Evolutionary conservation across 2,329 filamentous ascomycete genomes (phyloP), one percentile per base, ranked within the genome.

Genomic region (Curvularia hawaiiensis): DNA sequence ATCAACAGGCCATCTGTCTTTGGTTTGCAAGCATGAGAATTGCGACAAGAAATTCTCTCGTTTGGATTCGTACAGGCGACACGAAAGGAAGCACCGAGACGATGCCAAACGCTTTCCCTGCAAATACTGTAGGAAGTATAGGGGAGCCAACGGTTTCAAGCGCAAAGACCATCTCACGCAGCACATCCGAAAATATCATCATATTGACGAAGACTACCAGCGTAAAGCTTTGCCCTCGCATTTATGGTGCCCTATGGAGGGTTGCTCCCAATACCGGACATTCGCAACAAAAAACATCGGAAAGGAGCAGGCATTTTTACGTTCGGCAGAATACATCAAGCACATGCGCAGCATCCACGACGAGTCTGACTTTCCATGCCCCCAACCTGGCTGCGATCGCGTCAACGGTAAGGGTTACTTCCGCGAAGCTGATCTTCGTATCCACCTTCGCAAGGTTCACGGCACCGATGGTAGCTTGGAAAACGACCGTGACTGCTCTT

Each of bases 111-210:
- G 46, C 18, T 55, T 55, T 3, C 46, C 52, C 2, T 51, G 52
- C 31, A 55, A 12, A 8, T 40, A 45, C 7, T 55, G 46, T 28
- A 50, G 7, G 47, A 55, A 40, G 8, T 45, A 55, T 24, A 24
- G n/a, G 24, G 46, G 52, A 31, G n/a, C 20, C 26, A 50, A 28
- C 0, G 52, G 10, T 2, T 55, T 55, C 40, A 51, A 39, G 9
- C 46, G 47, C 10, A 55, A 12, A 14, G 46, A 55, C 1, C 52
- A 55, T 12, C 52, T 55, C 14, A 50, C 24, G 4, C 52, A 51
- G 6, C 52, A 55, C 7, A 0, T 55, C 6, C 31, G 52, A 0
- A 51, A 26, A 3, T 55, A 55, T 18, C 52, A 55, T 10, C 52
- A 55, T 10, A 55, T 55, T 10, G 40, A 6, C 5, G 39, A 55